Percentiles rank a stretch among this genome's conserved stretches.
phyloP scores from a whole-genome alignment of 2,329 filamentous ascomycete genomes.

The Nemania sp. region DNA sequence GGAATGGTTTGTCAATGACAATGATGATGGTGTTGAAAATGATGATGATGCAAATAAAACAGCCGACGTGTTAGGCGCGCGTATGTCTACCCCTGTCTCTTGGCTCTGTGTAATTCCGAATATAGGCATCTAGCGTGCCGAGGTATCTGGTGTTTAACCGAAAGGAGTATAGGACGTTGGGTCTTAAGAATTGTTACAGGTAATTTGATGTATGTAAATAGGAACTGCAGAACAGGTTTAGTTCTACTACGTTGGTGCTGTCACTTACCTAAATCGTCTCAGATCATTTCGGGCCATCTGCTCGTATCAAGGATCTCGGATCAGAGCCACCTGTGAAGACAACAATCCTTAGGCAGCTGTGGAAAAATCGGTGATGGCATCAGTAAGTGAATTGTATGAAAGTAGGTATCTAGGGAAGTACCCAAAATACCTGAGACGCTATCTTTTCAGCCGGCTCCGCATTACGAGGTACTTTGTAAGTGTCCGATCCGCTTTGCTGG shows the following conservation, averaged over 20 bases:
- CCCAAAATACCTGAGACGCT: not conserved
- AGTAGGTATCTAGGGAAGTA: not conserved
- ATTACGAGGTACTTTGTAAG: constrained; percentile 3
- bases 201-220: not conserved
- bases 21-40: not conserved
- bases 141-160: constrained; percentile 9
- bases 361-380: not conserved
- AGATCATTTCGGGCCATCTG: constrained; percentile 18
- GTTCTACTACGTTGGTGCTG: not conserved
- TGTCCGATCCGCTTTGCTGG: constrained; percentile 29
- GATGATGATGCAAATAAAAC: constrained; percentile 12
- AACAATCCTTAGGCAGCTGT: not conserved
- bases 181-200: not conserved
- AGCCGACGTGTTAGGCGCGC: constrained; percentile 32
- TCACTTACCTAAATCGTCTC: constrained; percentile 18
- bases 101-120: constrained; percentile 9
- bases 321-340: not conserved
- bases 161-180: constrained; percentile 5
- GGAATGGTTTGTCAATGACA: not conserved
- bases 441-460: no score
- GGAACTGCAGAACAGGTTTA: no score
- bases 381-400: not conserved
- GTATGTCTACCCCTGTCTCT: constrained; percentile 20
- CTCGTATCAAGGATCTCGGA: not conserved
- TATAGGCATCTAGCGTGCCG: constrained; percentile 9